Evolutionary conservation across 345 rosid genomes (phyloP).

Genomic region (Acer saccharum): DNA sequence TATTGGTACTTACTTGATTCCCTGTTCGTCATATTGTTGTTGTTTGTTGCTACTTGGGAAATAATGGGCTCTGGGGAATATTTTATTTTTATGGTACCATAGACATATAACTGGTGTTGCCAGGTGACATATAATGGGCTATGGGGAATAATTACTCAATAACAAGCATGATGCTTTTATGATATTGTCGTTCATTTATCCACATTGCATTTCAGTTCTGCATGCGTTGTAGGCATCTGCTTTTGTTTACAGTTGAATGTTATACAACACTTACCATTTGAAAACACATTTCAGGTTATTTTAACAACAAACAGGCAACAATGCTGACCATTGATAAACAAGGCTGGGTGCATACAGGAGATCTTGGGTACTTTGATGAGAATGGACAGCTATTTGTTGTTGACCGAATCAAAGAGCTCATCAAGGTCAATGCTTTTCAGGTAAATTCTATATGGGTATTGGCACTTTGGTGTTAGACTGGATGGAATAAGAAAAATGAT

Average conservation of each 20-base stretch:
- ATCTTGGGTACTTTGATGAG: constrained; percentile 86
- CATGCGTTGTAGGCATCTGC: not conserved
- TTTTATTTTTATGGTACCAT: not conserved
- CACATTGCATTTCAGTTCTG: not conserved
- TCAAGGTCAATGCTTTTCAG: constrained; percentile 94
- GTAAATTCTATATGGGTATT: constrained; percentile 34
- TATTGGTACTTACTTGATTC: not conserved
- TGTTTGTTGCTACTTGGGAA: not conserved
- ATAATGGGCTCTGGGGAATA: not conserved
- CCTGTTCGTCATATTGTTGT: not conserved
- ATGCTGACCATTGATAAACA: constrained; percentile 65
- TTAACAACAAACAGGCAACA: constrained; percentile 80
- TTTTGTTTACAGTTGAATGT: not conserved
- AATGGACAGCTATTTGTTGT: constrained; percentile 73
- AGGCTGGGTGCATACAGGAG: constrained; percentile 94
- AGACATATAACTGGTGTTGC: not conserved
- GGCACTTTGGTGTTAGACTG: not conserved
- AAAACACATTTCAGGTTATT: constrained; percentile 57
- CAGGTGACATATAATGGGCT: not conserved
- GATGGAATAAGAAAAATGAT: not conserved
- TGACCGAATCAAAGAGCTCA: constrained; percentile 91
- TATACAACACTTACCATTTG: not conserved
- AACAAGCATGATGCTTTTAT: not conserved
- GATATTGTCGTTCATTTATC: constrained; percentile 2
- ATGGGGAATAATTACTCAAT: not conserved